A percentile compares a stretch with the other conserved stretches of the same genome.
phyloP scores from a whole-genome alignment of 768 basidiomycete species.

The Guyanaporus albipodus region DNA sequence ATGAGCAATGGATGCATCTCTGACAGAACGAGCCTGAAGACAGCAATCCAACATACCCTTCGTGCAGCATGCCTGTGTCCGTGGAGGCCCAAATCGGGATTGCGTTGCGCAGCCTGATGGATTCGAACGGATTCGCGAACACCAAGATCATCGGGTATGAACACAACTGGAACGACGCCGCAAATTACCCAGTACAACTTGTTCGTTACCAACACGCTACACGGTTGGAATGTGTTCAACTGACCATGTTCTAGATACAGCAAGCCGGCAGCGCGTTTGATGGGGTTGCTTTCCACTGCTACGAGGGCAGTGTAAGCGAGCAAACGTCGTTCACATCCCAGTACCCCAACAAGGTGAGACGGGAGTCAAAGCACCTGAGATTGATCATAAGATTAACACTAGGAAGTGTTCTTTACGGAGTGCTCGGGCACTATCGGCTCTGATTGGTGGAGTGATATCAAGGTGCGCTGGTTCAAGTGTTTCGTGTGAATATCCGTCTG shows the following conservation, averaged over 20 bases:
- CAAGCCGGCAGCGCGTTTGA: slow-evolving; percentile 51
- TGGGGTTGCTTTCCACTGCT: slow-evolving; percentile 74
- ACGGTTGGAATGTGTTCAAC: neutral
- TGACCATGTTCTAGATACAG: slow-evolving; percentile 43
- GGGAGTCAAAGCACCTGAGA: neutral
- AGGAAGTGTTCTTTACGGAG: slow-evolving; percentile 50
- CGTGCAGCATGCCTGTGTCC: slow-evolving; percentile 49
- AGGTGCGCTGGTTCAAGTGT: slow-evolving; percentile 37
- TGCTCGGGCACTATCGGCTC: slow-evolving; percentile 62
- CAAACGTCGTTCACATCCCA: slow-evolving; percentile 55
- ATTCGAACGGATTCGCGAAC: slow-evolving; percentile 54
- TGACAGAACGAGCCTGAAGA: slow-evolving; percentile 51
- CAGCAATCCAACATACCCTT: slow-evolving; percentile 66
- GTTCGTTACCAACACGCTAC: slow-evolving; percentile 26
- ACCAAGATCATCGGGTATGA: slow-evolving; percentile 67
- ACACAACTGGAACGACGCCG: slow-evolving; percentile 73
- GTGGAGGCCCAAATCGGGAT: slow-evolving; percentile 58
- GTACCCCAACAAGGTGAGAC: slow-evolving; percentile 48
- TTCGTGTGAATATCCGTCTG: neutral
- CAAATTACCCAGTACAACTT: slow-evolving; percentile 55
- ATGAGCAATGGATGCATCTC: neutral
- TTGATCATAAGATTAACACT: neutral
- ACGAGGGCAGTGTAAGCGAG: slow-evolving; percentile 48
- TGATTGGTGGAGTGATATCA: slow-evolving; percentile 81
- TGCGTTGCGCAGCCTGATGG: slow-evolving; percentile 52